Conservation (phyloP, 2,329 filamentous ascomycete species). For the Diaporthe batatas region DNA sequence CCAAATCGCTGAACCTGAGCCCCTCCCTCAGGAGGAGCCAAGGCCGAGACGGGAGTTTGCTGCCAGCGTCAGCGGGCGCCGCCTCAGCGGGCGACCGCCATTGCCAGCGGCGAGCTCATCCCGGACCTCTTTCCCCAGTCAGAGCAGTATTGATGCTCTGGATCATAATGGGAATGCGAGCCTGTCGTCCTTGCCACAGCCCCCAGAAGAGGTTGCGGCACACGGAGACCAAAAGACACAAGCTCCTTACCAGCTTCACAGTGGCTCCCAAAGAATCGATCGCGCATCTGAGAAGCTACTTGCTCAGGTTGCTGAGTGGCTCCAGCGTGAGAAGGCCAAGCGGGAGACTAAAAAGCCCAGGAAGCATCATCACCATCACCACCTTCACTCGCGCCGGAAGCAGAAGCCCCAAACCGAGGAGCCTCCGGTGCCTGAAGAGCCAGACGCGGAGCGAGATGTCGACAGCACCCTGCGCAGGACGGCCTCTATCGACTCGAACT, state of each 20-base stretch:
- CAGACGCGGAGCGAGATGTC: conserved; percentile 33
- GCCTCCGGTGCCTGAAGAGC: conserved; percentile 42
- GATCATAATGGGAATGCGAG: conserved; percentile 46
- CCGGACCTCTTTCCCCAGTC: conserved; percentile 59
- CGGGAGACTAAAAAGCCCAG: conserved; percentile 68
- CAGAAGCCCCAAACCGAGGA: conserved; percentile 53
- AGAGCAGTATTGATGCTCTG: conserved; percentile 51
- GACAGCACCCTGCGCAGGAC: conserved; percentile 52
- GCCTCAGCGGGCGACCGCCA: conserved; percentile 59
- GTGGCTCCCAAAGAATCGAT: conserved; percentile 49
- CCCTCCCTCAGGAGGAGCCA: conserved; percentile 53
- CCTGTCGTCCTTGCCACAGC: conserved; percentile 47
- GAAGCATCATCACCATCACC: conserved; percentile 52
- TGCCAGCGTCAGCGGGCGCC: conserved; percentile 56
- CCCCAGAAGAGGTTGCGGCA: conserved; percentile 46
- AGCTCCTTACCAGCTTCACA: conserved; percentile 47
- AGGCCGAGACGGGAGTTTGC: conserved; percentile 60
- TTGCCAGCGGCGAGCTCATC: conserved; percentile 55
- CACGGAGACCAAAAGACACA: conserved; percentile 32
- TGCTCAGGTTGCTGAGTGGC: conserved; percentile 84
- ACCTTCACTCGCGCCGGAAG: conserved; percentile 54
- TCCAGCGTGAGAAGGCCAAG: conserved; percentile 82
- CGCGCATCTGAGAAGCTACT: conserved; percentile 69
- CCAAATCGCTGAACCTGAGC: conserved; percentile 68
- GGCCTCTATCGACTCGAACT: conserved; percentile 74